A percentile compares a stretch with the other conserved stretches of the same genome.
These are phyloP conservation scores for Jacaranda copaia DNA, from an alignment of 257 asterid genomes.

Conservation along the genomic window DNA sequence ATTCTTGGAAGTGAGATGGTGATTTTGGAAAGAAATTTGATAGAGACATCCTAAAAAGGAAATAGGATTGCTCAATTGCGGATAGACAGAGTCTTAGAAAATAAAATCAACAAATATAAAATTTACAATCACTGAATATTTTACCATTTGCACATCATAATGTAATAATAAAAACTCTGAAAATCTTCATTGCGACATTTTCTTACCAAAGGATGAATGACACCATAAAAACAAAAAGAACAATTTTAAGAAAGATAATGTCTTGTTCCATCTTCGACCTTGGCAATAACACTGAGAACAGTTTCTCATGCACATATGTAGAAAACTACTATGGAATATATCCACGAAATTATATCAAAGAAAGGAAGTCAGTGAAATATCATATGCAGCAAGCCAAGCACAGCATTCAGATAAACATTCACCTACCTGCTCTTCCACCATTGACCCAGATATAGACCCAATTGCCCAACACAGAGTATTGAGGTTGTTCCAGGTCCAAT, in stretches of 20 bases:
- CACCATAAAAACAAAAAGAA: not conserved
- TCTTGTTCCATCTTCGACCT: not conserved
- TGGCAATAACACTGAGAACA: not conserved
- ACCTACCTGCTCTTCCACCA: conserved; percentile 89
- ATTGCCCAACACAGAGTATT: conserved; percentile 96
- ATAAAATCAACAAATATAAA: not conserved
- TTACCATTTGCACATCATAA: not conserved
- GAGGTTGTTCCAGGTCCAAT: conserved; percentile 93
- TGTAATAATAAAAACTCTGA: not conserved
- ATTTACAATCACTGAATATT: not conserved
- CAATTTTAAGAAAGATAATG: not conserved
- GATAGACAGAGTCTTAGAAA: not conserved
- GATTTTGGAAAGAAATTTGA: not conserved
- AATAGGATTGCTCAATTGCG: not conserved
- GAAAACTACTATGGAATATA: conserved; percentile 1
- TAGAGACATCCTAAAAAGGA: not conserved
- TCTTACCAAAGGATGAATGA: not conserved
- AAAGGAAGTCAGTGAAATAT: conserved; percentile 1
- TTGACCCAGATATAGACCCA: conserved; percentile 96
- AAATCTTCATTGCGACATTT: not conserved
- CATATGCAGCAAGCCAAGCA: conserved; percentile 26
- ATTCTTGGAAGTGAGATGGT: not conserved
- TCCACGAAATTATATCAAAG: not conserved
- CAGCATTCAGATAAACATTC: not conserved
- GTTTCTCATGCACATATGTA: not conserved